These are phyloP conservation scores for Naganishia antarctica DNA, from an alignment of 768 basidiomycete genomes.

Conservation along the genomic window DNA sequence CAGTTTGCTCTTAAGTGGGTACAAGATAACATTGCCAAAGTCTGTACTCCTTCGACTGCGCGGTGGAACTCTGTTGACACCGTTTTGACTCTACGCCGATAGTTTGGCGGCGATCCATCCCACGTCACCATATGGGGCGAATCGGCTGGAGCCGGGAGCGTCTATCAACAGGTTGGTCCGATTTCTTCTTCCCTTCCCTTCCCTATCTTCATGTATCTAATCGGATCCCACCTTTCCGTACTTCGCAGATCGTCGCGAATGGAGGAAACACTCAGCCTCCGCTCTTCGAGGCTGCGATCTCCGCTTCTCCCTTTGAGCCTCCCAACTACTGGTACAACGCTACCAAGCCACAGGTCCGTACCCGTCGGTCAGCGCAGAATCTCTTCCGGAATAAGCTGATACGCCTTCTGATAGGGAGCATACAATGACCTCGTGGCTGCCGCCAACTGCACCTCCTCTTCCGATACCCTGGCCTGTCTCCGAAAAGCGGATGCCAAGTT, in stretches of 20 bases:
- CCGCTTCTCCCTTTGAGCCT: slow-evolving; percentile 14
- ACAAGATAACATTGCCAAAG: slow-evolving; percentile 53
- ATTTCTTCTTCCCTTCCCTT: slow-evolving; percentile 40
- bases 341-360: slow-evolving; percentile 15
- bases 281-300: slow-evolving; percentile 21
- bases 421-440: slow-evolving; percentile 34
- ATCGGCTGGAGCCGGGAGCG: slow-evolving; percentile 54
- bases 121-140: slow-evolving; percentile 59
- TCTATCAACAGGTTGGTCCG: slow-evolving; percentile 34
- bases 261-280: slow-evolving; percentile 21
- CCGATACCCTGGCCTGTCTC: slow-evolving; percentile 7
- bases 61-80: no score
- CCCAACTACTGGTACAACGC: slow-evolving; percentile 18
- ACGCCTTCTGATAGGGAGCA: slow-evolving; percentile 32
- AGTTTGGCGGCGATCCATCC: slow-evolving; percentile 60
- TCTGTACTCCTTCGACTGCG: no score
- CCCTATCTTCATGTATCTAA: not conserved
- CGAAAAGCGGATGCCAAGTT: slow-evolving; percentile 9
- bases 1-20: slow-evolving; percentile 54
- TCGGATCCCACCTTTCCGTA: no score
- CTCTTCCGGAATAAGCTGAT: not conserved
- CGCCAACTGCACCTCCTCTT: slow-evolving; percentile 30
- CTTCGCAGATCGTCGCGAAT: slow-evolving; percentile 15
- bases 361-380: not conserved
- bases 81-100: not conserved